phyloP scores from a whole-genome alignment of 306 rosid genomes.

The Trifolium pratense region DNA sequence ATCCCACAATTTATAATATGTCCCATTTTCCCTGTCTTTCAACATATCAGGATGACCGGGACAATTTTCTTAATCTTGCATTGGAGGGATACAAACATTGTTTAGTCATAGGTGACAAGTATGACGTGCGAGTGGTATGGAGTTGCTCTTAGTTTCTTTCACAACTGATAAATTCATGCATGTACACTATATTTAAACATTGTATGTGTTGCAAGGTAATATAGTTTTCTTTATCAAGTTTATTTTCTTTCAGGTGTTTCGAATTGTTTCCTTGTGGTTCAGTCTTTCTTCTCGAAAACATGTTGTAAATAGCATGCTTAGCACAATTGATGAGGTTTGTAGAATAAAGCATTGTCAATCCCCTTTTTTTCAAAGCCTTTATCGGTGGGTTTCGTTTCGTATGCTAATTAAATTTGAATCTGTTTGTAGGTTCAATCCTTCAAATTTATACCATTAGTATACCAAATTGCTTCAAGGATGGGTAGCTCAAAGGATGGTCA shows the following conservation, averaged over 20 bases:
- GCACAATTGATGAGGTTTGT: conserved; percentile 74
- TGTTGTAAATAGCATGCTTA: conserved; percentile 73
- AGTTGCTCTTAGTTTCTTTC: conserved; percentile 40
- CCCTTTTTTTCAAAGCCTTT: conserved; percentile 1
- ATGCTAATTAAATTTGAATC: conserved; percentile 37
- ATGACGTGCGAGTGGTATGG: conserved; percentile 96
- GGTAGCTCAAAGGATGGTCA: conserved; percentile 82
- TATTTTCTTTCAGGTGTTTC: conserved; percentile 74
- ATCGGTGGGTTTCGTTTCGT: conserved; percentile 20
- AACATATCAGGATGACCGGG: conserved; percentile 80
- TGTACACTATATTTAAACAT: conserved; percentile 22
- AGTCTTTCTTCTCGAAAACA: conserved; percentile 67
- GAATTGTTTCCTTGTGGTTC: conserved; percentile 90
- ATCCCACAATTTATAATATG: background rate
- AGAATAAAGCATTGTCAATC: conserved; percentile 13
- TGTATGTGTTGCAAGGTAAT: conserved; percentile 12
- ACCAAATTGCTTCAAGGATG: conserved; percentile 98
- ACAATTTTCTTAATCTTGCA: conserved; percentile 84
- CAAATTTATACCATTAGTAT: conserved; percentile 84
- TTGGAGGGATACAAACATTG: conserved; percentile 85
- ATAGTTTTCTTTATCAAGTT: conserved; percentile 35
- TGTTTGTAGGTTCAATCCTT: conserved; percentile 82
- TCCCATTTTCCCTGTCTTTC: conserved; percentile 28
- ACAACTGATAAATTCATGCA: conserved; percentile 10
- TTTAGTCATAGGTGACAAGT: conserved; percentile 82